A percentile compares a stretch with the other conserved stretches of the same genome.
phyloP scores from a whole-genome alignment of 257 asterid genomes.

The Przewalskia tangutica region DNA sequence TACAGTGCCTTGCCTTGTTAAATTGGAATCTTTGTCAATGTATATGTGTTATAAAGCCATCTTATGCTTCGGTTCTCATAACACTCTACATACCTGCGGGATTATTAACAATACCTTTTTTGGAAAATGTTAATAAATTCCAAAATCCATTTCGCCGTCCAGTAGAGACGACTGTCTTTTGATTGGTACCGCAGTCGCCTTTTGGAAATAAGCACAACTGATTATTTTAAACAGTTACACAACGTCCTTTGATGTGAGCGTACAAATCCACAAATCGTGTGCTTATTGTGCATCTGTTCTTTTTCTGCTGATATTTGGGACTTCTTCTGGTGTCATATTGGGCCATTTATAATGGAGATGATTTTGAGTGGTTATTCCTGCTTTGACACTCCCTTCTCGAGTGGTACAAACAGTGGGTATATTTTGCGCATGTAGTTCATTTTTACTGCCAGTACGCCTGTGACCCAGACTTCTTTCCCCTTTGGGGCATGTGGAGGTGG shows the following conservation, averaged over 20 bases:
- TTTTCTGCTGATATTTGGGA: not conserved
- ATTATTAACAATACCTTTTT: no score
- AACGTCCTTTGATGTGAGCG: not conserved
- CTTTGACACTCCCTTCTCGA: not conserved
- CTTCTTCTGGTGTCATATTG: not conserved
- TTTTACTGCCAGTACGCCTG: not conserved
- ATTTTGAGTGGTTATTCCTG: not conserved
- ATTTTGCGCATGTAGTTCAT: not conserved
- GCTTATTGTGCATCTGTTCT: not conserved
- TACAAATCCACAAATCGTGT: not conserved
- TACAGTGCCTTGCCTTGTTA: not conserved
- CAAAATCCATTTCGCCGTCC: no score
- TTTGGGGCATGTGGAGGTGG: not conserved
- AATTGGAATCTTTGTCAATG: not conserved
- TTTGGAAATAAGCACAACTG: not conserved
- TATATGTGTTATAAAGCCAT: not conserved
- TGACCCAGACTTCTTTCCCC: not conserved
- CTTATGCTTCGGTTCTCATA: not conserved
- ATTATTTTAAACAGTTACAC: not conserved
- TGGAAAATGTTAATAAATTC: no score
- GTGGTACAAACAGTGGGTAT: not conserved
- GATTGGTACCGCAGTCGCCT: no score
- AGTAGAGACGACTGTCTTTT: no score
- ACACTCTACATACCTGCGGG: not conserved
- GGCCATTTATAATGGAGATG: not conserved